A percentile compares a stretch with the other conserved stretches of the same genome.
phyloP scores from a whole-genome alignment of 139 green algal species.

The Chlorella sp. region DNA sequence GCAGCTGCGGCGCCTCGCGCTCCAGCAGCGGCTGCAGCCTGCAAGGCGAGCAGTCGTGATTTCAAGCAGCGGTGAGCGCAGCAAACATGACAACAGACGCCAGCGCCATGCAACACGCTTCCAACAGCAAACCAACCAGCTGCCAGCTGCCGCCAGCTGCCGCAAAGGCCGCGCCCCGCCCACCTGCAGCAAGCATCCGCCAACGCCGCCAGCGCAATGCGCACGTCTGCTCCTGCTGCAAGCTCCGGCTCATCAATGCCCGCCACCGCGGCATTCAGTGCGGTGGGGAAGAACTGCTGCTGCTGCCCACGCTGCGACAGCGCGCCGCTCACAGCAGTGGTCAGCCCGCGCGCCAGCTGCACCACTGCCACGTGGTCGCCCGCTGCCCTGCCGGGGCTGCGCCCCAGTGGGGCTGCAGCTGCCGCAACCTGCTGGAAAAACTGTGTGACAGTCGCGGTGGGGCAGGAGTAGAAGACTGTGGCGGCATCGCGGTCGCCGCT shows the following conservation, averaged over 20 bases:
- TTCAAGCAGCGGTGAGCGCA: too few relatives aligned
- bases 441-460: background rate
- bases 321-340: conserved; percentile 7
- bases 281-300: conserved; percentile 8
- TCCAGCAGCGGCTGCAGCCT: conserved; percentile 15
- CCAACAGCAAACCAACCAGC: too few relatives aligned
- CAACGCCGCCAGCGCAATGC: background rate
- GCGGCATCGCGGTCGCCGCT: background rate
- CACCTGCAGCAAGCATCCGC: conserved; percentile 25
- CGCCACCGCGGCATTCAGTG: background rate
- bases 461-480: conserved; percentile 13
- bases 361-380: background rate
- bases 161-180: background rate
- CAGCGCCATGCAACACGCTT: too few relatives aligned
- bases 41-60: too few relatives aligned
- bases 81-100: too few relatives aligned
- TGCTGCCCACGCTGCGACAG: background rate
- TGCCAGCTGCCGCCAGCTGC: too few relatives aligned
- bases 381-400: background rate
- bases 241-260: conserved; percentile 7
- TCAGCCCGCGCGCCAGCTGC: background rate
- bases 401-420: background rate
- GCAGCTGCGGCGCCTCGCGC: background rate
- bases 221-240: background rate
- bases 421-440: conserved; percentile 14